Percentiles rank a stretch among this genome's conserved stretches.
Evolutionary conservation across 2,329 filamentous ascomycete genomes (phyloP).

Genomic region (Diaporthe citriasiana): DNA sequence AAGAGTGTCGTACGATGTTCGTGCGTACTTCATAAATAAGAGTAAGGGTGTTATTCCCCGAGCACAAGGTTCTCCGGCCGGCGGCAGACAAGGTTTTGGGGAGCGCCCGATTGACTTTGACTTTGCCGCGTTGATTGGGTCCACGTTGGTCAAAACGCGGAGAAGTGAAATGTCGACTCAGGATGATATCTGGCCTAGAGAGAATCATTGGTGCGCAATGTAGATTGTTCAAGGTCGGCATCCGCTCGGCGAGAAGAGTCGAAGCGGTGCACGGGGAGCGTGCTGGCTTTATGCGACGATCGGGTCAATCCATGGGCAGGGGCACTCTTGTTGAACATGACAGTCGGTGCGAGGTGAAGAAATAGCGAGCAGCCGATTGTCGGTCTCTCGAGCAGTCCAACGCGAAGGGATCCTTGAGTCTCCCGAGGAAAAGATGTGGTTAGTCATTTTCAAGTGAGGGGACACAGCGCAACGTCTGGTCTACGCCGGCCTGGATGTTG

Average conservation of each 20-base stretch:
- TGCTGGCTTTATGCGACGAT: conserved; percentile 18
- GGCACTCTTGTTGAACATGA: background rate
- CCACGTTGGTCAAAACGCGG: conserved; percentile 29
- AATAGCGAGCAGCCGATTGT: background rate
- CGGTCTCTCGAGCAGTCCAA: background rate
- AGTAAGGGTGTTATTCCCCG: conserved; percentile 5
- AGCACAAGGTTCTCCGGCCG: conserved; percentile 27
- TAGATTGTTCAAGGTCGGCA: background rate
- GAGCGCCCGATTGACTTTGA: conserved; percentile 27
- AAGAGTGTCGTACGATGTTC: background rate
- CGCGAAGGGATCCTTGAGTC: background rate
- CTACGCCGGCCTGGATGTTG: conserved; percentile 18
- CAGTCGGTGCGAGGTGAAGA: background rate
- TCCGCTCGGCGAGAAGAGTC: background rate
- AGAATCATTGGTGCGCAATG: conserved; percentile 7
- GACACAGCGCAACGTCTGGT: background rate
- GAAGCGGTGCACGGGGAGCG: background rate
- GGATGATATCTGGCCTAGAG: background rate
- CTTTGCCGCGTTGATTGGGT: conserved; percentile 32
- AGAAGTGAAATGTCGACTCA: background rate
- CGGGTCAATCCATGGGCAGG: background rate
- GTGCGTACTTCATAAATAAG: background rate
- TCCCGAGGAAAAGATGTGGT: background rate
- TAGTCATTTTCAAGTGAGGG: conserved; percentile 21
- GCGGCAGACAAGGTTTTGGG: conserved; percentile 32